phyloP scores from a whole-genome alignment of 495 filamentous ascomycete genomes.

The Podospora appendiculata region DNA sequence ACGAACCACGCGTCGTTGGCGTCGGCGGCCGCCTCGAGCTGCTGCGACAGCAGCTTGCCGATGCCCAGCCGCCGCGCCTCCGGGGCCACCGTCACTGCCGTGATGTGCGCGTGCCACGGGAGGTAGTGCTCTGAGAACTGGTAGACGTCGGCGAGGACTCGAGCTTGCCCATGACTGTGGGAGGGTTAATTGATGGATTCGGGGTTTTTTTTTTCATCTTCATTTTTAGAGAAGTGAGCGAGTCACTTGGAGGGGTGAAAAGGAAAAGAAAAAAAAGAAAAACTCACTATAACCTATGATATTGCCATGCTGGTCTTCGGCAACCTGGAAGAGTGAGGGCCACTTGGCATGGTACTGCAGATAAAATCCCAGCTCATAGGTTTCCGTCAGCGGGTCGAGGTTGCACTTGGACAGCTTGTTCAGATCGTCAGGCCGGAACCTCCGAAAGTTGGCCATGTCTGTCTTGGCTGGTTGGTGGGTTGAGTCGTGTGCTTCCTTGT shows the following conservation, averaged over 20 bases:
- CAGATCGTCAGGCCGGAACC: constrained; percentile 37
- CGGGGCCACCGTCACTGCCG: constrained; percentile 86
- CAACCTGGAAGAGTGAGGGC: constrained; percentile 85
- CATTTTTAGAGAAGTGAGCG: too few relatives aligned
- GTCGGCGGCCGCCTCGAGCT: constrained; percentile 74
- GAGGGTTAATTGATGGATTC: too few relatives aligned
- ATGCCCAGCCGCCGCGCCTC: constrained; percentile 78
- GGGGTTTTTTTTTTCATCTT: too few relatives aligned
- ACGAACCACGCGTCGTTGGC: constrained; percentile 86
- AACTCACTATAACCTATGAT: constrained; percentile 85
- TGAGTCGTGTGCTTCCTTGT: too few relatives aligned
- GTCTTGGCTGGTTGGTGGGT: too few relatives aligned
- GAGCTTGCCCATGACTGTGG: constrained; percentile 86
- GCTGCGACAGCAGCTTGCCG: constrained; percentile 67
- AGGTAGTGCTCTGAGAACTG: constrained; percentile 75
- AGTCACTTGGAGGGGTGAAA: too few relatives aligned
- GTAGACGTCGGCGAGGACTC: constrained; percentile 71
- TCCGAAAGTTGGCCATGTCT: constrained; percentile 39
- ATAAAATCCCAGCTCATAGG: constrained; percentile 92
- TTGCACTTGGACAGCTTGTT: constrained; percentile 72
- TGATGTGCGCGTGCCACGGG: constrained; percentile 97
- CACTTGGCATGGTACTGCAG: constrained; percentile 89
- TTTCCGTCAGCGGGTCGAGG: constrained; percentile 91
- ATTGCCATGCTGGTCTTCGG: constrained; percentile 71
- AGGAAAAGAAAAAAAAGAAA: neutral